A percentile compares a stretch with the other conserved stretches of the same genome.
These are phyloP conservation scores for Candida nonsorbophila DNA, from an alignment of 805 yeast species.

Conservation along the genomic window DNA sequence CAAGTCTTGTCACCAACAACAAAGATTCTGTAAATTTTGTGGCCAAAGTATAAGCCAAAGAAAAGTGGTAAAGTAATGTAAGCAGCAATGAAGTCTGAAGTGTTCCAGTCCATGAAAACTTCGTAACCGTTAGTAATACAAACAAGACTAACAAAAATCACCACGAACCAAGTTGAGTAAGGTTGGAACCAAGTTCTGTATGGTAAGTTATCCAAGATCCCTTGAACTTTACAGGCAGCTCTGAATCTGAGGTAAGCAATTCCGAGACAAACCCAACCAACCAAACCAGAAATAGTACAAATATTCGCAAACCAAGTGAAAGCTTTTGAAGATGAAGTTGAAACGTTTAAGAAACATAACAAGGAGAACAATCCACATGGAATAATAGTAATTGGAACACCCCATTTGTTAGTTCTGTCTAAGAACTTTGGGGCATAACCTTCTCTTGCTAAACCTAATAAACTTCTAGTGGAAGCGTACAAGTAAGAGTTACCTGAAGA, in stretches of 20 bases:
- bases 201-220: conserved; percentile 13
- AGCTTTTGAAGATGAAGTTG: conserved; percentile 55
- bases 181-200: conserved; percentile 25
- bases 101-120: conserved; percentile 23
- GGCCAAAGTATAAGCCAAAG: conserved; percentile 20
- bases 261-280: conserved; percentile 54
- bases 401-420: conserved; percentile 8
- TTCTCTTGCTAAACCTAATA: conserved; percentile 16
- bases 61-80: conserved; percentile 28
- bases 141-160: conserved; percentile 16
- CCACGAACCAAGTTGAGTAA: conserved; percentile 23
- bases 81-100: conserved; percentile 27
- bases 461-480: conserved; percentile 22
- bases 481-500: conserved; percentile 48
- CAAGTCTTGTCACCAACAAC: conserved; percentile 22
- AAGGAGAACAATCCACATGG: conserved; percentile 15
- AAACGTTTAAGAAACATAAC: conserved; percentile 32
- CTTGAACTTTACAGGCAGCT: conserved; percentile 15
- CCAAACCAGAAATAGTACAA: conserved; percentile 65
- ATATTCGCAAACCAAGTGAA: conserved; percentile 69
- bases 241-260: conserved; percentile 58
- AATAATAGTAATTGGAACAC: conserved; percentile 14
- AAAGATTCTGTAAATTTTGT: conserved; percentile 16
- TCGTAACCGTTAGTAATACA: conserved; percentile 28
- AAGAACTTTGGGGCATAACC: conserved; percentile 17